These are phyloP conservation scores for Ceratocystis colombiana DNA, from an alignment of 2,329 filamentous ascomycete species.

Conservation along the genomic window DNA sequence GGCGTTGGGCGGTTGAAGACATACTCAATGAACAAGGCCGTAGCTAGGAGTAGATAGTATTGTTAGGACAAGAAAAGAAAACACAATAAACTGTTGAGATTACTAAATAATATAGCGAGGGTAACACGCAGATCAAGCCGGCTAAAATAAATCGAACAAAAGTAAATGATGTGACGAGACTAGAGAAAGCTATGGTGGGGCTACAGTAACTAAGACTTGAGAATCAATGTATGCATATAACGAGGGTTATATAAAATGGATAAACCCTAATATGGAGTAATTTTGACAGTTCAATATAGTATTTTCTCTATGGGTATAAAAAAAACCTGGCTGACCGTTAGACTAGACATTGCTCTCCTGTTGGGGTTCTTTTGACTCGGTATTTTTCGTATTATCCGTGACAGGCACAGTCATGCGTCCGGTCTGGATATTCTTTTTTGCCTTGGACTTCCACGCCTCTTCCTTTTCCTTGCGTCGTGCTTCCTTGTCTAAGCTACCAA, in stretches of 20 bases:
- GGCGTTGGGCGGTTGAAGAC: slow-evolving; percentile 56
- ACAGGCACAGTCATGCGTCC: neutral
- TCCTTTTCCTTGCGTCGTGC: slow-evolving; percentile 48
- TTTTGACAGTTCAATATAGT: neutral
- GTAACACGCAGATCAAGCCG: neutral
- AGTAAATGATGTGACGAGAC: neutral
- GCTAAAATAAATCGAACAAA: neutral
- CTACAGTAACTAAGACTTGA: neutral
- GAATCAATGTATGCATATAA: neutral
- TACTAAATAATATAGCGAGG: neutral
- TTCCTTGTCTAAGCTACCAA: slow-evolving; percentile 45
- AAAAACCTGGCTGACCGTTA: neutral
- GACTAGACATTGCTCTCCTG: neutral
- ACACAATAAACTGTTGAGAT: neutral
- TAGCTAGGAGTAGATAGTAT: neutral
- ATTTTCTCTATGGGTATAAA: slow-evolving; percentile 10
- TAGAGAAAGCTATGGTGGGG: slow-evolving; percentile 7
- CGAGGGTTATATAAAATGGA: slow-evolving; percentile 3
- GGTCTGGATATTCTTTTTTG: slow-evolving; percentile 33
- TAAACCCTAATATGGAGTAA: neutral
- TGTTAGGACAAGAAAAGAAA: neutral
- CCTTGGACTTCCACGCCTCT: slow-evolving; percentile 40
- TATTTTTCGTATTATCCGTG: neutral
- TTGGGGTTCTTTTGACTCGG: neutral
- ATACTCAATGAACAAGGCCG: slow-evolving; percentile 35